These are phyloP conservation scores for Globisporangium parvum DNA, from an alignment of 352 stramenopile species.

Conservation along the genomic window DNA sequence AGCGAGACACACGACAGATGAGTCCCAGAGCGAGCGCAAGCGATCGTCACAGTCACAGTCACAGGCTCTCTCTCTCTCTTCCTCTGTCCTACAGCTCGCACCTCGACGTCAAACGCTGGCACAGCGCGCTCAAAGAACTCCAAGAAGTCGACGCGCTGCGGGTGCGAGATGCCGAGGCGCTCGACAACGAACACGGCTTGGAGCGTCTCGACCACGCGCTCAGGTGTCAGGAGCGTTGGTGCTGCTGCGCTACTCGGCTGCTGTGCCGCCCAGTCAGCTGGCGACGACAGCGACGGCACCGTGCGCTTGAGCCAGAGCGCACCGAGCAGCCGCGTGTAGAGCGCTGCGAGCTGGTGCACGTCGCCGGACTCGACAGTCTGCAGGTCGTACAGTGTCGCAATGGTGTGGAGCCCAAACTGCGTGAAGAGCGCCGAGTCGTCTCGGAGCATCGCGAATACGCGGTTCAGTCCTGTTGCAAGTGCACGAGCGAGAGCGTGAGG, in stretches of 20 bases:
- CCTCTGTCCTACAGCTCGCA: background rate
- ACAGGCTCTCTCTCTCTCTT: too few relatives aligned
- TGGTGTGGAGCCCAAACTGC: conserved; percentile 39
- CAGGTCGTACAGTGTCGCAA: conserved; percentile 63
- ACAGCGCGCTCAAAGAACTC: conserved; percentile 50
- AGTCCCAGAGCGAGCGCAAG: background rate
- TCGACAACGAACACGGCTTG: conserved; percentile 70
- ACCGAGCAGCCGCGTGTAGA: conserved; percentile 54
- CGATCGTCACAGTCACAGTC: background rate
- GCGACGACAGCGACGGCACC: conserved; percentile 12
- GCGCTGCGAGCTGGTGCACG: conserved; percentile 30
- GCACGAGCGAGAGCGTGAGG: background rate
- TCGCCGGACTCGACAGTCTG: conserved; percentile 45
- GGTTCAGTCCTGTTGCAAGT: conserved; percentile 17
- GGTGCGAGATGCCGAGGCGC: conserved; percentile 57
- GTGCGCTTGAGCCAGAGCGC: conserved; percentile 47
- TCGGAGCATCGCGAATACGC: conserved; percentile 35
- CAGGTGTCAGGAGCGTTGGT: background rate
- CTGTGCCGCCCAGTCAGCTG: too few relatives aligned
- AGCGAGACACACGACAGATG: background rate
- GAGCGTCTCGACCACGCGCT: conserved; percentile 33
- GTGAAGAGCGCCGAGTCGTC: conserved; percentile 18
- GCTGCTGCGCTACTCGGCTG: background rate
- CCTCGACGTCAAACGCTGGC: conserved; percentile 25
- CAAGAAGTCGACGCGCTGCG: conserved; percentile 55